Percentiles rank a stretch among this genome's conserved stretches.
Conservation (phyloP, 257 asterid species). For the Dorcoceras hygrometricum region DNA sequence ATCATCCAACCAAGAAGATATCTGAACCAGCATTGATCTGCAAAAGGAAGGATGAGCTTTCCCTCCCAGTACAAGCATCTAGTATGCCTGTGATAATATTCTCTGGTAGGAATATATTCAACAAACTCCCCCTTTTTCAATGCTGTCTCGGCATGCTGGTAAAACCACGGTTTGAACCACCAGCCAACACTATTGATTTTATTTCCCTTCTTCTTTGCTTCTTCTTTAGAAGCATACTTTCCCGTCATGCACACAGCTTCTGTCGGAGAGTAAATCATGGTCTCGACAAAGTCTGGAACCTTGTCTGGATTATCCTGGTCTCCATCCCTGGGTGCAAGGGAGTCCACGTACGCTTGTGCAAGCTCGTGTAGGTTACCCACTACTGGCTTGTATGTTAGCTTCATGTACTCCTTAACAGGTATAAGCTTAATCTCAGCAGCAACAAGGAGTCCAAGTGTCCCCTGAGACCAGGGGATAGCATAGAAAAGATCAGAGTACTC, state of each 20-base stretch:
- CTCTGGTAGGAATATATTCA: conserved; percentile 91
- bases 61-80: conserved; percentile 98
- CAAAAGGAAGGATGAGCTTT: conserved; percentile 92
- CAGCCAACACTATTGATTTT: conserved; percentile 75
- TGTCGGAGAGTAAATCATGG: conserved; percentile 70
- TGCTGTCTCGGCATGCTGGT: conserved; percentile 96
- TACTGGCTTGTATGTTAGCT: conserved; percentile 75
- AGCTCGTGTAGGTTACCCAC: conserved; percentile 69
- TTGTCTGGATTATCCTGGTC: conserved; percentile 83
- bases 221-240: conserved; percentile 76
- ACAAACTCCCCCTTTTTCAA: conserved; percentile 84
- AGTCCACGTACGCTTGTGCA: conserved; percentile 79
- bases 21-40: conserved; percentile 95
- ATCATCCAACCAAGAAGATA: conserved; percentile 80
- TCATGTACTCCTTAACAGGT: conserved; percentile 88
- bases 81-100: conserved; percentile 92
- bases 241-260: conserved; percentile 90
- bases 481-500: conserved; percentile 83
- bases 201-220: conserved; percentile 86
- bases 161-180: conserved; percentile 98
- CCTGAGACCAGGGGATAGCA: conserved; percentile 98
- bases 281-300: conserved; percentile 88
- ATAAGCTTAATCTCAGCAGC: conserved; percentile 97
- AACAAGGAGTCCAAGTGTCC: conserved; percentile 90
- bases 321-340: conserved; percentile 81